Conservation (phyloP, 1,284 basidiomycete genomes). For the Ganoderma resinaceum region DNA sequence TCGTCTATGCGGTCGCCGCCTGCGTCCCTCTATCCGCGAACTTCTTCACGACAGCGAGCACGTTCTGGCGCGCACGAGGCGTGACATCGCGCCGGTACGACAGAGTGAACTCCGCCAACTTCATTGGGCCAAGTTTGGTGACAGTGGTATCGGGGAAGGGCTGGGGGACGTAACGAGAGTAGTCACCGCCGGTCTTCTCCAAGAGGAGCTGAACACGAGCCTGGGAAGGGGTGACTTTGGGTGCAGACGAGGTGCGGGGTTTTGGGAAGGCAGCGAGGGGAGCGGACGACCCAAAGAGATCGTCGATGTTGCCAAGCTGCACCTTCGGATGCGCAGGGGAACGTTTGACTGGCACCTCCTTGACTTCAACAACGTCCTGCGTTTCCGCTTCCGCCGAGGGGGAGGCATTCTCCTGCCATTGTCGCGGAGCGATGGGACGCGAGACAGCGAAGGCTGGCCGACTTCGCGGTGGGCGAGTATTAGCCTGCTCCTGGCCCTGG, state of each 20-base stretch:
- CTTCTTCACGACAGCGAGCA: slow-evolving; percentile 33
- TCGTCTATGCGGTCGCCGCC: slow-evolving; percentile 13
- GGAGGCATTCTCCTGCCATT: background rate
- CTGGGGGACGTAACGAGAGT: slow-evolving; percentile 50
- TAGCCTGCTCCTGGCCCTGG: background rate
- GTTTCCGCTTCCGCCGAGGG: background rate
- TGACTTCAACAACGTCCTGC: background rate
- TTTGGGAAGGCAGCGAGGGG: background rate
- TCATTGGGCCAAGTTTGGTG: slow-evolving; percentile 45
- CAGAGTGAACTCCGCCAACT: slow-evolving; percentile 50
- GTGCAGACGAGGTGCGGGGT: background rate
- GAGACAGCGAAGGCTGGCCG: slow-evolving; percentile 1
- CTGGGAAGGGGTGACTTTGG: slow-evolving; percentile 18
- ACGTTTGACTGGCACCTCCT: slow-evolving; percentile 4
- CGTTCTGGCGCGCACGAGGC: slow-evolving; percentile 36
- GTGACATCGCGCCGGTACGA: slow-evolving; percentile 51
- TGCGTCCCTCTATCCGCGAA: slow-evolving; percentile 10
- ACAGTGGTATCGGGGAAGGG: slow-evolving; percentile 23
- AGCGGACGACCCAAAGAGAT: slow-evolving; percentile 28
- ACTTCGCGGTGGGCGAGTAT: background rate
- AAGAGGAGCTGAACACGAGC: slow-evolving; percentile 36
- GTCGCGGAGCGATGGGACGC: background rate
- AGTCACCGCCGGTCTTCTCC: slow-evolving; percentile 56
- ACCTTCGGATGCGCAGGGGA: slow-evolving; percentile 18
- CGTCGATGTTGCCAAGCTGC: slow-evolving; percentile 30